These are phyloP conservation scores for Simplicillium aogashimaense DNA, from an alignment of 2,329 filamentous ascomycete genomes.

Conservation along the genomic window DNA sequence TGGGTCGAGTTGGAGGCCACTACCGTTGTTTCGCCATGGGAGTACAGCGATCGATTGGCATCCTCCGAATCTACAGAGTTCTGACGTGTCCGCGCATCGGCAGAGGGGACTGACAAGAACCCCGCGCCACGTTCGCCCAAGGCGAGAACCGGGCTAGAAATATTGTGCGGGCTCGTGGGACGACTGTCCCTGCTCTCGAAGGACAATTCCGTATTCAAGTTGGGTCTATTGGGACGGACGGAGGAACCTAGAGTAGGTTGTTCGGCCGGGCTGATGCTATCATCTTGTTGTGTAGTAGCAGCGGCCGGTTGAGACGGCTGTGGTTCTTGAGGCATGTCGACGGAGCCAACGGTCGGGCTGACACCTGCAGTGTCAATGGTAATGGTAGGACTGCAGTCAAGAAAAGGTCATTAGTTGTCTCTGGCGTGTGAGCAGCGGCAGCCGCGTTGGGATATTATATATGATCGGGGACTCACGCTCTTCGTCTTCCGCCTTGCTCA, in stretches of 20 bases:
- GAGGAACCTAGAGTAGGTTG: conserved; percentile 14
- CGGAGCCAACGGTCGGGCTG: conserved; percentile 14
- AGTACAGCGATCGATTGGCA: conserved; percentile 45
- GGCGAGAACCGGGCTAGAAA: conserved; percentile 46
- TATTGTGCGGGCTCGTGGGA: conserved; percentile 63
- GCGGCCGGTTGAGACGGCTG: conserved; percentile 12
- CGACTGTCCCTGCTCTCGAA: conserved; percentile 58
- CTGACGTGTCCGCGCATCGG: conserved; percentile 46
- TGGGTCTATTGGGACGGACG: conserved; percentile 18
- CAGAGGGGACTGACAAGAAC: conserved; percentile 58
- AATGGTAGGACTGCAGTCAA: conserved; percentile 35
- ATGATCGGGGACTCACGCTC: conserved; percentile 25
- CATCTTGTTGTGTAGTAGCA: conserved; percentile 26
- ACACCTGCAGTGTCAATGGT: conserved; percentile 42
- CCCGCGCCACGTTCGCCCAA: conserved; percentile 35
- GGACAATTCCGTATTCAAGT: conserved; percentile 45
- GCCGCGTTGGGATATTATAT: conserved; percentile 1
- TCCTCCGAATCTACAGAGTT: conserved; percentile 63
- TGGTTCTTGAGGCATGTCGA: conserved; percentile 18
- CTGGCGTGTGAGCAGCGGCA: background rate
- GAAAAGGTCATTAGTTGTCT: conserved; percentile 5
- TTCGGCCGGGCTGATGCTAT: conserved; percentile 29
- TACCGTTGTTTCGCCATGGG: conserved; percentile 54
- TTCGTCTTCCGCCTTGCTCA: conserved; percentile 15
- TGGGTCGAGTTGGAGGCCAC: conserved; percentile 33